These are phyloP conservation scores for Diplotaxis tenuifolia DNA, from an alignment of 345 rosid genomes.

Conservation along the genomic window DNA sequence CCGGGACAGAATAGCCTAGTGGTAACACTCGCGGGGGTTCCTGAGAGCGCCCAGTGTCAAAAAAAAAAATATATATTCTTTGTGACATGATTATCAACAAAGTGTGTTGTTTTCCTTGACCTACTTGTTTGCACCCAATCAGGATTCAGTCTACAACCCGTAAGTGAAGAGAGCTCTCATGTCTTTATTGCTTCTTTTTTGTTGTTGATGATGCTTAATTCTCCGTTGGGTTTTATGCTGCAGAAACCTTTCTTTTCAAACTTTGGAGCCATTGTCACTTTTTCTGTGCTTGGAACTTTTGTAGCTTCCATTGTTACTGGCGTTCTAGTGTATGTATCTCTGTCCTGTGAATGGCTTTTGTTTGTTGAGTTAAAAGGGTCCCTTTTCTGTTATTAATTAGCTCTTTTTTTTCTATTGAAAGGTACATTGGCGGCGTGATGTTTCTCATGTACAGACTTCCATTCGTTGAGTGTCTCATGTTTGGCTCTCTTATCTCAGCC, in stretches of 20 bases:
- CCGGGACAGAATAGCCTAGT: no score
- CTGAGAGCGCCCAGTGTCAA: no score
- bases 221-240: constrained; percentile 21
- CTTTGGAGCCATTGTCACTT: constrained; percentile 98
- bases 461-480: constrained; percentile 92
- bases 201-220: neutral
- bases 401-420: constrained; percentile 34
- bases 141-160: constrained; percentile 90
- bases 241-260: constrained; percentile 98
- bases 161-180: constrained; percentile 44
- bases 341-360: neutral
- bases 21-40: no score
- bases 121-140: constrained; percentile 61
- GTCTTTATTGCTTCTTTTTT: neutral
- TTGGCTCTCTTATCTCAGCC: constrained; percentile 98
- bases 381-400: neutral
- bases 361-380: neutral
- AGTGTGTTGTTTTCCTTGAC: constrained; percentile 57
- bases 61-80: no score
- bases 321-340: constrained; percentile 73
- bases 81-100: neutral
- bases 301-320: constrained; percentile 85
- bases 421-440: constrained; percentile 85
- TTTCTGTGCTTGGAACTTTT: constrained; percentile 86
- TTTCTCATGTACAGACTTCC: constrained; percentile 91